Percentiles rank a stretch among this genome's conserved stretches.
Evolutionary conservation across 108 stramenopile species (phyloP).

Genomic region (Halocafeteria seosinensis): DNA sequence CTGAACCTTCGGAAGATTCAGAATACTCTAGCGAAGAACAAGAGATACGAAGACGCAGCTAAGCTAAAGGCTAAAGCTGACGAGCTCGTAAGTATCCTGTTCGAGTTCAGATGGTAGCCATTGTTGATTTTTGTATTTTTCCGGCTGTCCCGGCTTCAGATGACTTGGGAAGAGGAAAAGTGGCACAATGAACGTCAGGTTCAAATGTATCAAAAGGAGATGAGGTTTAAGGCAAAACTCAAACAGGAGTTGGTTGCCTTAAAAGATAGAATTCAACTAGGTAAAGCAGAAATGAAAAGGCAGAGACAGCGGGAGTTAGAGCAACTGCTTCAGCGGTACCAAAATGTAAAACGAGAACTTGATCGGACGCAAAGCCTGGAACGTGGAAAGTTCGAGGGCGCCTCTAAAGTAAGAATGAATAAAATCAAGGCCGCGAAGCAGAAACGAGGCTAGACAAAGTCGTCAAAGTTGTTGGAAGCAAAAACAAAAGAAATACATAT

Average conservation of each 20-base stretch:
- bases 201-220: conserved; percentile 48
- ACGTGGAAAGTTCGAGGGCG: conserved; percentile 34
- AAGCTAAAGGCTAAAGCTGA: conserved; percentile 61
- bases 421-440: background rate
- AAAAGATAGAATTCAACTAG: conserved; percentile 58
- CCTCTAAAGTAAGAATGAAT: background rate
- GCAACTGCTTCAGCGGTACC: conserved; percentile 51
- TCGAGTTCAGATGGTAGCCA: conserved; percentile 13
- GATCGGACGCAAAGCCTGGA: conserved; percentile 52
- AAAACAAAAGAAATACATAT: too few relatives aligned
- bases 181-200: conserved; percentile 53
- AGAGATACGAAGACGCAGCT: conserved; percentile 59
- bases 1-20: conserved; percentile 57
- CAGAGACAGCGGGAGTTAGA: conserved; percentile 54
- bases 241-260: conserved; percentile 55
- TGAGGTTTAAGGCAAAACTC: conserved; percentile 43
- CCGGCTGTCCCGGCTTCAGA: too few relatives aligned
- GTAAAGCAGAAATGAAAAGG: conserved; percentile 55
- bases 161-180: conserved; percentile 53
- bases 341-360: conserved; percentile 54
- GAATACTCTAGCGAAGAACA: conserved; percentile 52
- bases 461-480: too few relatives aligned
- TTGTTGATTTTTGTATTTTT: background rate
- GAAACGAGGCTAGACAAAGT: too few relatives aligned
- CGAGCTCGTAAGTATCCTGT: too few relatives aligned